Evolutionary conservation across 495 filamentous ascomycete genomes (phyloP).

Genomic region (Aspergillus saccharolyticus): DNA sequence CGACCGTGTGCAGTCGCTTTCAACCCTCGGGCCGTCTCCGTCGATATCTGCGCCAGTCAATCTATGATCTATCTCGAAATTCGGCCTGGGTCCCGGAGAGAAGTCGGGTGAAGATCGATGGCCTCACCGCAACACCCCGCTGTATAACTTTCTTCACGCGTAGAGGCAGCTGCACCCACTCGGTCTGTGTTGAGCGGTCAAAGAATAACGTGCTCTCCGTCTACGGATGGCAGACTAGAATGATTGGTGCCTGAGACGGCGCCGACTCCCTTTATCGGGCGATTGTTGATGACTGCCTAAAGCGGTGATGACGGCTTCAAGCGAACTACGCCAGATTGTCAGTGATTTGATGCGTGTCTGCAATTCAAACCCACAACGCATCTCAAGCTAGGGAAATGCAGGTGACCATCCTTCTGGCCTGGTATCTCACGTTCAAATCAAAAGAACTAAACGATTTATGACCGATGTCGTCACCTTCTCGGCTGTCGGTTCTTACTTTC

Average conservation of each 20-base stretch:
- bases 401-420: neutral
- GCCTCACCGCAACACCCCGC: neutral
- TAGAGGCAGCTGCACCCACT: slow-evolving; percentile 1
- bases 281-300: neutral
- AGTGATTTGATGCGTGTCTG: neutral
- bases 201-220: neutral
- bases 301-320: neutral
- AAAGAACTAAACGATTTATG: neutral
- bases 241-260: neutral
- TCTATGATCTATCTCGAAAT: neutral
- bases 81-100: neutral
- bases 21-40: slow-evolving; percentile 2
- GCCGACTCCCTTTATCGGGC: neutral
- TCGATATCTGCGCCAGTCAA: neutral
- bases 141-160: neutral
- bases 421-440: neutral
- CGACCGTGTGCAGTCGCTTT: neutral
- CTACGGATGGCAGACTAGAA: neutral
- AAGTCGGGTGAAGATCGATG: neutral
- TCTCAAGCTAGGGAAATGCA: neutral
- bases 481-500: neutral
- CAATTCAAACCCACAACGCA: neutral
- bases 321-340: neutral
- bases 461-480: neutral
- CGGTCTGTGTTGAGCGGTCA: neutral